A percentile compares a stretch with the other conserved stretches of the same genome.
Conservation (phyloP, 345 rosid species). For the Syzygium oleosum region DNA sequence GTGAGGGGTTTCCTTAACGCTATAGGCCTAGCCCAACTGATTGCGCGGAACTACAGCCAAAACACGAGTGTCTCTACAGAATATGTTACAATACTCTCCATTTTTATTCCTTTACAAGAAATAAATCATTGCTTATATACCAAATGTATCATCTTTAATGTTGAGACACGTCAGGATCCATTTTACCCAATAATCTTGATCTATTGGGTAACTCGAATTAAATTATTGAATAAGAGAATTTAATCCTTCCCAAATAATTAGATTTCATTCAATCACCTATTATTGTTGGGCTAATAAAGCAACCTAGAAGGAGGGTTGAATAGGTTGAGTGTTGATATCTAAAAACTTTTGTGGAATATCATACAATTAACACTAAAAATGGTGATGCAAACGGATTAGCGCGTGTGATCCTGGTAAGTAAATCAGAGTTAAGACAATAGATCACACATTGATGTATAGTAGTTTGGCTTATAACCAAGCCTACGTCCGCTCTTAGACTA, state of each 20-base stretch:
- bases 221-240: not conserved
- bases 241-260: not conserved
- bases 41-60: not conserved
- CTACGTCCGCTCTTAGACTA: not conserved
- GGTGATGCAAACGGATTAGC: not conserved
- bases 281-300: not conserved
- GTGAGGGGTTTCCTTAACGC: not conserved
- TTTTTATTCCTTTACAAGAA: not conserved
- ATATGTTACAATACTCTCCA: not conserved
- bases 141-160: not conserved
- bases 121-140: not conserved
- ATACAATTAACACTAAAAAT: not conserved
- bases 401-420: not conserved
- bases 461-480: not conserved
- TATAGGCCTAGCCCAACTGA: not conserved
- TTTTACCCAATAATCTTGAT: no score
- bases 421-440: not conserved
- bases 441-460: not conserved
- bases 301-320: not conserved
- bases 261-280: no score
- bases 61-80: not conserved
- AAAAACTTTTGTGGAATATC: not conserved
- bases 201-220: not conserved
- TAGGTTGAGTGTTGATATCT: not conserved
- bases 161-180: not conserved